phyloP scores from a whole-genome alignment of 805 yeast species.

The Kuraishia piskuri region DNA sequence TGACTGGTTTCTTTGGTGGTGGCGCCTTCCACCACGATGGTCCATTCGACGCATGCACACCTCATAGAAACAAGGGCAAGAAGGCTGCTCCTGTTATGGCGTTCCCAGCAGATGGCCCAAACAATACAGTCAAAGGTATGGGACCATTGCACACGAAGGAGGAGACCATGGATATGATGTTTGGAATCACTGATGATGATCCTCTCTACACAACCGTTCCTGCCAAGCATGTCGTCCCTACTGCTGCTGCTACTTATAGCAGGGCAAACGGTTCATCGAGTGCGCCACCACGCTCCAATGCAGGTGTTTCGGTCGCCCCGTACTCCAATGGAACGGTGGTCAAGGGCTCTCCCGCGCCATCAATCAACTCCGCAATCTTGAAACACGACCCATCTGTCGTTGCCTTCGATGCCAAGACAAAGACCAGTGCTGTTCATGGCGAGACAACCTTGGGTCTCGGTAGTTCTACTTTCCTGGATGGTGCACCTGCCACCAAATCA shows the following conservation, averaged over 20 bases:
- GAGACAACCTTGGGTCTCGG: slow-evolving; percentile 84
- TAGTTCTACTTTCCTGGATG: slow-evolving; percentile 85
- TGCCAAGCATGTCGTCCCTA: background rate
- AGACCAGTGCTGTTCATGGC: slow-evolving; percentile 76
- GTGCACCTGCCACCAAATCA: slow-evolving; percentile 76
- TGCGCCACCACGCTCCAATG: background rate
- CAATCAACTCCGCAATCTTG: slow-evolving; percentile 26
- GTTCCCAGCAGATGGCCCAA: slow-evolving; percentile 94
- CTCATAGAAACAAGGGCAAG: slow-evolving; percentile 76
- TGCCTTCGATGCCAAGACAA: slow-evolving; percentile 63
- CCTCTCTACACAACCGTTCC: slow-evolving; percentile 21
- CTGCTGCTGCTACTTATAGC: background rate
- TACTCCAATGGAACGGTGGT: slow-evolving; percentile 24
- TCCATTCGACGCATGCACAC: slow-evolving; percentile 97
- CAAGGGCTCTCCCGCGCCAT: slow-evolving; percentile 14
- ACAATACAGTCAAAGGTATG: slow-evolving; percentile 69
- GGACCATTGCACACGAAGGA: slow-evolving; percentile 46
- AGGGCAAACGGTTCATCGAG: background rate
- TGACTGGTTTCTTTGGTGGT: slow-evolving; percentile 87
- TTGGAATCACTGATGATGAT: slow-evolving; percentile 59
- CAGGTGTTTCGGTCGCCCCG: slow-evolving; percentile 7
- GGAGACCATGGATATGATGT: slow-evolving; percentile 63
- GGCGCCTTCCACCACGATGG: slow-evolving; percentile 98
- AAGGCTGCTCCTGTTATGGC: slow-evolving; percentile 89
- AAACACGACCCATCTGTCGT: slow-evolving; percentile 45